Evolutionary conservation across 1,284 basidiomycete genomes (phyloP), one percentile per base, ranked within the genome.

Genomic region (Leccinum pachyderme): DNA sequence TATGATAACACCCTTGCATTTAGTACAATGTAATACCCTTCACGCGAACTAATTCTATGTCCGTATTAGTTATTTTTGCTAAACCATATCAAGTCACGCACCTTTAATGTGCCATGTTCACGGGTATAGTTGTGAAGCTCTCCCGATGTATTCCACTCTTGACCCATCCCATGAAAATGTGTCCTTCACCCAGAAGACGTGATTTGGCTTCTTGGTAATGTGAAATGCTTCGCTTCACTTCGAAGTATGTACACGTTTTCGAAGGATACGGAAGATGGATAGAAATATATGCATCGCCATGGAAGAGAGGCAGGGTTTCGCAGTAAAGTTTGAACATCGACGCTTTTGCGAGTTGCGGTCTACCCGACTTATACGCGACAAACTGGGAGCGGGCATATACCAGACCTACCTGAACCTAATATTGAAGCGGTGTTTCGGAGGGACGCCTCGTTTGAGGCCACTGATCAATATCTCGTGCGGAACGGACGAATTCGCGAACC

Each of bases 371-470:
- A 47, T 56, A 44, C 4, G 35, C 22, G 47, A 49, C 52, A 24
- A 39, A 27, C 41, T 54, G 31, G 18, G 7, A 52, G 24, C 29
- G 9, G 46, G 52, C 12, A 8, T 41, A 41, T 2, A 27, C 32
- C 9, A 47, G 43, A 49, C 45, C n/a, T 25, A 87, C 90, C 84
- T 81, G 47, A 81, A 83, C 66, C 84, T 86, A 5, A 78, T 73
- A 37, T 77, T 77, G 54, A 80, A 74, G 25, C 84, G 77, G 61
- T 88, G 82, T 63, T 88, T 91, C 0, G 84, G 80, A 11, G 87
- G 74, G 2, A 89, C 81, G 3, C 91, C 91, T 44, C 91, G 83
- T 61, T 81, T 84, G n/a, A 84, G 72, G 1, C 91, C 90, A 59
- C 89, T 89, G 60, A 89, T 89, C 51, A 92, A 66, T 18, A 90